Evolutionary conservation across 768 basidiomycete species (phyloP).

Genomic region (Hebeloma cylindrosporum): DNA sequence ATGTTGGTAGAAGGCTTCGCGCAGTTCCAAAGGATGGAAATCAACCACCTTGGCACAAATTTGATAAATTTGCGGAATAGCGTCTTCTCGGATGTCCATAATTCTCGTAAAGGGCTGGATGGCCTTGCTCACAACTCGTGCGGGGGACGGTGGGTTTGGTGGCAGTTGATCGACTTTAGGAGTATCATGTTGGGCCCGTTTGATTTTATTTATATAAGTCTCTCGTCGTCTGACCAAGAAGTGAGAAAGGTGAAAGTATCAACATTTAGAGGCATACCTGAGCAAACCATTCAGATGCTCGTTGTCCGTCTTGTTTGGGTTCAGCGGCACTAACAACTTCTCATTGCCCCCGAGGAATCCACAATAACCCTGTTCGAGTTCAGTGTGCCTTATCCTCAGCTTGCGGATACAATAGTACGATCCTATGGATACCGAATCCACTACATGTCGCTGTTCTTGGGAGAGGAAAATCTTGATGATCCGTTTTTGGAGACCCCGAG

Average conservation of each 20-base stretch:
- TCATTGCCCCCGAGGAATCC: slow-evolving; percentile 50
- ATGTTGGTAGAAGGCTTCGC: slow-evolving; percentile 45
- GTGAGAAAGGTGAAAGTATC: neutral
- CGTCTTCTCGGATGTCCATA: slow-evolving; percentile 41
- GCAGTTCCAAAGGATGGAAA: slow-evolving; percentile 52
- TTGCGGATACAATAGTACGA: slow-evolving; percentile 49
- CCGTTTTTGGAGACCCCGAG: slow-evolving; percentile 45
- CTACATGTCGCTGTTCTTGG: slow-evolving; percentile 45
- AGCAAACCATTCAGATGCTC: slow-evolving; percentile 43
- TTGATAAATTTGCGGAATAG: no score
- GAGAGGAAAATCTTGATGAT: slow-evolving; percentile 53
- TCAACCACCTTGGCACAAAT: slow-evolving; percentile 53
- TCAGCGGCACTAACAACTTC: slow-evolving; percentile 43
- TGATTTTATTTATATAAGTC: slow-evolving; percentile 25
- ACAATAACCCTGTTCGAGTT: slow-evolving; percentile 30
- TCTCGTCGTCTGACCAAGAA: slow-evolving; percentile 27
- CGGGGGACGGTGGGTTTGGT: no score
- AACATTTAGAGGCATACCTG: slow-evolving; percentile 28
- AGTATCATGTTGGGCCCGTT: no score
- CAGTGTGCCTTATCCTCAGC: slow-evolving; percentile 44
- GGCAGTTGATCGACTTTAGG: no score
- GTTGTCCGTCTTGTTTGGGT: slow-evolving; percentile 35
- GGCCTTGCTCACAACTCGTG: no score
- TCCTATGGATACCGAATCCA: slow-evolving; percentile 39
- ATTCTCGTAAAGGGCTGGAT: slow-evolving; percentile 31